Evolutionary conservation across 1,284 basidiomycete species (phyloP).

Genomic region (Fistulinella cinereoalba): DNA sequence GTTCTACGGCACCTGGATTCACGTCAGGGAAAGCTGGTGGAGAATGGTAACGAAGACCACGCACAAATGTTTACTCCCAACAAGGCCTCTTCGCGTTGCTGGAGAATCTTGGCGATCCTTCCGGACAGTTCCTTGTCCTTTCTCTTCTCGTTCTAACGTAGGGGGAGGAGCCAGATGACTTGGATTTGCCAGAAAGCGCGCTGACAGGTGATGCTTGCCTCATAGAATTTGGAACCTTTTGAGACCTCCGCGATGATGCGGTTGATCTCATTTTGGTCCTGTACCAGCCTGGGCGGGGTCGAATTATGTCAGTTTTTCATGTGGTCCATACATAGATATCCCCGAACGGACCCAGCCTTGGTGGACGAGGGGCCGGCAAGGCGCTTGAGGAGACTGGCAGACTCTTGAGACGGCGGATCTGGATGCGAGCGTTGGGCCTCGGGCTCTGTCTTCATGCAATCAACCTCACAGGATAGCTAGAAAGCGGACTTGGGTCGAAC

Average conservation of each 20-base stretch:
- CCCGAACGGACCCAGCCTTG: constrained; percentile 63
- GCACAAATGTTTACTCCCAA: constrained; percentile 59
- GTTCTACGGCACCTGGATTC: constrained; percentile 26
- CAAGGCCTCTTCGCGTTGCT: constrained; percentile 59
- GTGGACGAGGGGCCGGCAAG: constrained; percentile 75
- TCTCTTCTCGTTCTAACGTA: constrained; percentile 70
- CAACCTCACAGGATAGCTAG: background rate
- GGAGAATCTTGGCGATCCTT: constrained; percentile 63
- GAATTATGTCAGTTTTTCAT: constrained; percentile 10
- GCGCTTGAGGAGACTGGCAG: constrained; percentile 65
- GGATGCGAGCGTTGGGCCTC: constrained; percentile 18
- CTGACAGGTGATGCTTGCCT: constrained; percentile 44
- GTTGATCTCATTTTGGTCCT: constrained; percentile 78
- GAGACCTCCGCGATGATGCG: constrained; percentile 77
- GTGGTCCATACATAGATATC: background rate
- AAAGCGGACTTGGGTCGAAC: no score
- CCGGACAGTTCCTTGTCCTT: constrained; percentile 80
- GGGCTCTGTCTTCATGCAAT: constrained; percentile 23
- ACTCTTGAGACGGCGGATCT: constrained; percentile 50
- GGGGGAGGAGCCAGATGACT: constrained; percentile 8
- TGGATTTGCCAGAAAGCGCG: background rate
- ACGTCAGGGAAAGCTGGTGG: background rate
- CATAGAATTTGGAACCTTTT: constrained; percentile 82
- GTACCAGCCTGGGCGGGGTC: constrained; percentile 51
- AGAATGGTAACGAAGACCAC: constrained; percentile 26